Conservation (phyloP, 2,329 filamentous ascomycete species). For the Tolypocladium paradoxum region DNA sequence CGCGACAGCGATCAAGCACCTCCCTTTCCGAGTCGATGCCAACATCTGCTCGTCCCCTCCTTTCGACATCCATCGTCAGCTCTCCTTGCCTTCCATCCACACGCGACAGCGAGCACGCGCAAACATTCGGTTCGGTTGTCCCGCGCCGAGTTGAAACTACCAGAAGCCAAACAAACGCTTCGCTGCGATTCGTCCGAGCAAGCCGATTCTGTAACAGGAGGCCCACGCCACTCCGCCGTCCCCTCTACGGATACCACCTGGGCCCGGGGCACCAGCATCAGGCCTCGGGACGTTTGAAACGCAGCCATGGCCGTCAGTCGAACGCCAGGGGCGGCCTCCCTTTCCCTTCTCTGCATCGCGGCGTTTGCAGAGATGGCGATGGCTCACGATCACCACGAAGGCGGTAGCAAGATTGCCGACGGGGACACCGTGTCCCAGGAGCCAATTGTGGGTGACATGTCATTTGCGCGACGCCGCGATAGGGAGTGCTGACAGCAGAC, state of each 20-base stretch:
- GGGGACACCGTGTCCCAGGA: conserved; percentile 60
- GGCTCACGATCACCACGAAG: conserved; percentile 38
- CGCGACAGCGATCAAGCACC: background rate
- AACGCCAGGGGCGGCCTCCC: conserved; percentile 6
- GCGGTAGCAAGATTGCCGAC: conserved; percentile 49
- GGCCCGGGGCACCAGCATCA: background rate
- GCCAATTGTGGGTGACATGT: conserved; percentile 49
- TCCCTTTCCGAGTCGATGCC: background rate
- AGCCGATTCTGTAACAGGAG: conserved; percentile 2
- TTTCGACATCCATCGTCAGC: background rate
- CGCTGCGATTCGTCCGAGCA: background rate
- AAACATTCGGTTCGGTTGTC: background rate
- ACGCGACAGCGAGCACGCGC: background rate
- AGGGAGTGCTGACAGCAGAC: conserved; percentile 11
- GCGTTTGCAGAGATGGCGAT: conserved; percentile 12
- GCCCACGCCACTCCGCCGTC: background rate
- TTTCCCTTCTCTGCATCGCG: conserved; percentile 11
- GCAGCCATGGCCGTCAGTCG: conserved; percentile 10
- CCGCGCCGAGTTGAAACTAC: background rate
- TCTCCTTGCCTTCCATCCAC: background rate
- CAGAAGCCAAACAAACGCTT: background rate
- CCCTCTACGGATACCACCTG: background rate
- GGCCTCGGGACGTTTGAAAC: background rate
- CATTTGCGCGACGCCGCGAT: background rate
- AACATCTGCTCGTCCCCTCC: background rate